Base-by-base conservation (phyloP, 2,329 filamentous ascomycete species). In the Cryphonectria parasitica region DNA sequence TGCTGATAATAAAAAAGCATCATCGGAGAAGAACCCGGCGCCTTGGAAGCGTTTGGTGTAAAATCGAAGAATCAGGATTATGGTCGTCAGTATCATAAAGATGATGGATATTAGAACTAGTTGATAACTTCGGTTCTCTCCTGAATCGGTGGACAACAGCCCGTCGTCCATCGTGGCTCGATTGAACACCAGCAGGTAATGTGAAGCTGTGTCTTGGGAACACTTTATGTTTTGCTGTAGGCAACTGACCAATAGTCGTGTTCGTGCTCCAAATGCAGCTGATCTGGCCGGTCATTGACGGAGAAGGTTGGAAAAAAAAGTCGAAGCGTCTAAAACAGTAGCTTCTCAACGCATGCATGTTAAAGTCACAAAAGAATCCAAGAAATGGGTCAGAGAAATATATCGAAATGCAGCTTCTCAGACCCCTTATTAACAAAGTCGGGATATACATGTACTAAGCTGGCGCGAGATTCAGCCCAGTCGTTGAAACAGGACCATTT, bases 71-170 rank as follows among this genome's bases (percentile, higher is more conserved):
- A 22, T 5, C 22, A 75, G 34, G 31, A 74, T 61, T 19, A 74
- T 10, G 7, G 73, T 72, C 0, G 74, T 75, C 25, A 74, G 62
- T 28, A 69, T 68, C 8, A 71, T 68, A 60, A 75, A 75, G 60
- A 71, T 66, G 65, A 75, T 74, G 45, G 75, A 75, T 43, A 77
- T 75, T 22, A 56, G 66, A 49, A 76, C 70, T 34, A 71, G 39
- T 54, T 69, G 62, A 10, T 28, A 61, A 11, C 67, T 25, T n/a
- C 70, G 66, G 11, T 71, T 58, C 63, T 66, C 66, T 17, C 10
- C 63, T 11, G 15, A 22, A 17, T 15, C 25, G 19, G 4, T 28
- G 25, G n/a, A 34, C 13, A 34, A 45, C 64, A 56, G 41, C 34
- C 34, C 6, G 0, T 22, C 25, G 8, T 43, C 68, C 68, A 70